These are phyloP conservation scores for Marasmius fiardii DNA, from an alignment of 1,284 basidiomycete genomes.

Conservation along the genomic window DNA sequence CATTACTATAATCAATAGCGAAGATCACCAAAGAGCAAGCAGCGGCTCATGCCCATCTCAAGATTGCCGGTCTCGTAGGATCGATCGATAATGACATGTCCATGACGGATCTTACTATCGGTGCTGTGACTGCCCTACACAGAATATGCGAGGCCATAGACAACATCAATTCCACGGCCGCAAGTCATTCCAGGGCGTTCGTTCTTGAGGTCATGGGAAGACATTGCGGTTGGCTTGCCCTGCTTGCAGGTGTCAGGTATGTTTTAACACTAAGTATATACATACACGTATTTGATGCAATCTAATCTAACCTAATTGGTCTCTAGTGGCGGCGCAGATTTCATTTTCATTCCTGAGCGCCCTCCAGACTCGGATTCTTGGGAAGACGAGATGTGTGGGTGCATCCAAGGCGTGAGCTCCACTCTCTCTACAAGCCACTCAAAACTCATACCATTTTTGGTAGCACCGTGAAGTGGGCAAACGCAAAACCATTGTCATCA, in stretches of 20 bases:
- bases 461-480: conserved; percentile 92
- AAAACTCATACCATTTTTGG: neutral
- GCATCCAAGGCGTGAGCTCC: conserved; percentile 67
- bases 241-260: conserved; percentile 88
- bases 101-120: conserved; percentile 96
- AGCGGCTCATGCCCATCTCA: conserved; percentile 75
- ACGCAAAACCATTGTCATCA: conserved; percentile 97
- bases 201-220: conserved; percentile 99
- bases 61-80: conserved; percentile 95
- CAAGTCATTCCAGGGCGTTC: conserved; percentile 95
- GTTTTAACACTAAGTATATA: no score
- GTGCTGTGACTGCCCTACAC: conserved; percentile 92
- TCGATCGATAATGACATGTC: conserved; percentile 99
- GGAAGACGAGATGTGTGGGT: conserved; percentile 92
- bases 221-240: conserved; percentile 96
- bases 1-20: conserved; percentile 32
- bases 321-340: conserved; percentile 87
- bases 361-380: conserved; percentile 81
- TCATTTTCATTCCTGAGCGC: conserved; percentile 94
- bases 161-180: conserved; percentile 96
- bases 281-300: neutral
- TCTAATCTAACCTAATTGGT: conserved; percentile 14
- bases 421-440: neutral
- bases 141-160: conserved; percentile 98
- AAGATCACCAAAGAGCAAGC: conserved; percentile 78